phyloP scores from a whole-genome alignment of 1,284 basidiomycete genomes.

The Coriolopsis trogii region DNA sequence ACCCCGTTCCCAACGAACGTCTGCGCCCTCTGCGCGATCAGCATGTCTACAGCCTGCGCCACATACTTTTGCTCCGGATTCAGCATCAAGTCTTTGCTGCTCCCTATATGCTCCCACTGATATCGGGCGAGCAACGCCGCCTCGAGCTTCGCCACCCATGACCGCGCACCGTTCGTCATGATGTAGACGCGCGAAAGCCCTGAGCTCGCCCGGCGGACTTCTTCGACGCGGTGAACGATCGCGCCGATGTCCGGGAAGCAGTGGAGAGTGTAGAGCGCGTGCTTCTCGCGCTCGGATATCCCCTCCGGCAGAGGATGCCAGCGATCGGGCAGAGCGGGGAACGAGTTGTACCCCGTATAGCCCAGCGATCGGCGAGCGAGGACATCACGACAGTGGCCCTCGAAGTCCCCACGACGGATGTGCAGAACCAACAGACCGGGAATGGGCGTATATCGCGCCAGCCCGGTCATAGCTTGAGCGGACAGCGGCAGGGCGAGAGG shows the following conservation, averaged over 20 bases:
- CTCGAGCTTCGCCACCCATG: constrained; percentile 37
- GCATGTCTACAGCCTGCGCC: constrained; percentile 47
- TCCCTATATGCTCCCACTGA: constrained; percentile 30
- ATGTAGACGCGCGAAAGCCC: constrained; percentile 37
- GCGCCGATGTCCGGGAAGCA: constrained; percentile 46
- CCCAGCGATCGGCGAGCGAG: constrained; percentile 45
- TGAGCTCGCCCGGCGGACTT: constrained; percentile 27
- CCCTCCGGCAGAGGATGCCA: constrained; percentile 37
- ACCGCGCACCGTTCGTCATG: constrained; percentile 39
- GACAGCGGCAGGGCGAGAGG: constrained; percentile 16
- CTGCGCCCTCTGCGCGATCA: constrained; percentile 44
- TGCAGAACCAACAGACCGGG: constrained; percentile 56
- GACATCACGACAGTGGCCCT: constrained; percentile 47
- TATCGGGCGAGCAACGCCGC: constrained; percentile 20
- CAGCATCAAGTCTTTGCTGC: constrained; percentile 40
- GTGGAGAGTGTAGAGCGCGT: constrained; percentile 36
- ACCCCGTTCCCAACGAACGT: constrained; percentile 52
- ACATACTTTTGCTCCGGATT: constrained; percentile 43
- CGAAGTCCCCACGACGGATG: constrained; percentile 62
- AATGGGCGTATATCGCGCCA: constrained; percentile 25
- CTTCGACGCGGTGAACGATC: constrained; percentile 41
- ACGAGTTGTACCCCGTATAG: constrained; percentile 46
- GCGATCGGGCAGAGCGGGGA: constrained; percentile 41
- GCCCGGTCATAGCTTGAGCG: constrained; percentile 9
- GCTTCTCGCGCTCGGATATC: constrained; percentile 26